Evolutionary conservation across 1,284 basidiomycete species (phyloP), one percentile per base, ranked within the genome.

Genomic region (Sporisorium scitamineum): DNA sequence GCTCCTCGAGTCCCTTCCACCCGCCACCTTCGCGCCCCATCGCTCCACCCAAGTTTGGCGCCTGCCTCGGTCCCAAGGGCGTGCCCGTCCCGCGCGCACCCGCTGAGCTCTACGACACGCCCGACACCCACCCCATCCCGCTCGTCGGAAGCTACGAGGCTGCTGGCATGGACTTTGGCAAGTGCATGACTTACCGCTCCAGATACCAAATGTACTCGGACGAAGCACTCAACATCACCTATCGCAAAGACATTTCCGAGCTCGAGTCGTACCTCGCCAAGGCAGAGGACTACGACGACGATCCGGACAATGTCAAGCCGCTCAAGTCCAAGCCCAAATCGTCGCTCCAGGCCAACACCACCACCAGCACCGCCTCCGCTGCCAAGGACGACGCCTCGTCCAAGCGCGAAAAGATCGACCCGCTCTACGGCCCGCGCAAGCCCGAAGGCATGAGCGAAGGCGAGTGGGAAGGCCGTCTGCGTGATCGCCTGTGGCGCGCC

Each of bases 131-230:
- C 51, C 84, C 84, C 14, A 48, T 72, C 32, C 81, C 83, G 26
- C 73, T 84, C 34, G 84, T 85, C 37, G 84, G 84, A 54, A 78
- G 80, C 70, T 79, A 83, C 70, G 60, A 80, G 53, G 66, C 78
- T 16, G 71, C 81, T 5, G 80, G 79, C 57, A 76, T 85, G 76
- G 78, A 84, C 54, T 64, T 63, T n/a, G 71, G 64, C 61, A 80
- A 82, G 55, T 85, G 84, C 73, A 76, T 83, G 61, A 85, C 84
- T 55, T 85, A 85, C 68, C 60, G 72, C 8, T 74, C 75, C 47
- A 63, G 84, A 37, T 84, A 84, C 61, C 62, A 70, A 58, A 85
- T 85, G 84, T 85, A 85, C 73, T 80, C 83, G 29, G 84, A 85
- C 68, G 74, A 84, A 51, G 83, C 83, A n/a, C 80, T 85, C 48